Base-by-base conservation (phyloP, 176 grass and related monocot species). In the Bothriochloa decipiens region DNA sequence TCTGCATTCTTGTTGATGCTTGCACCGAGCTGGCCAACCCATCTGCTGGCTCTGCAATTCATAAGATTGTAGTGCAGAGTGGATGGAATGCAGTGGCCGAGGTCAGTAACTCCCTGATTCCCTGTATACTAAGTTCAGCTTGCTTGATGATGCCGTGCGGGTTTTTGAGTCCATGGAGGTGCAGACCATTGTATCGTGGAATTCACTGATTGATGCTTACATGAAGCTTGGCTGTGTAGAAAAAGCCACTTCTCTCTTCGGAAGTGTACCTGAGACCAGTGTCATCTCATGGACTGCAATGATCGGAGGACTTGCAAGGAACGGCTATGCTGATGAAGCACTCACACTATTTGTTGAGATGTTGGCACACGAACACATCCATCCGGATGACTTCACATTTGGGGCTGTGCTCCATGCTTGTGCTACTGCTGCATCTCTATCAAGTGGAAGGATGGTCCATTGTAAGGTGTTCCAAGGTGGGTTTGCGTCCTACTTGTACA, bases 41-140 rank as follows among this genome's bases (percentile, higher is more conserved):
- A 8, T 85, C 13, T 41, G 52, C 77, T 3, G 85, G 87, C 20
- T 68, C 40, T 46, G 81, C 77, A 75, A 28, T 88, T 55, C 92
- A 94, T 29, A 78, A 84, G 47, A 40, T 90, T 25, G 26, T 71
- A 3, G 11, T 92, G 8, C 90, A 89, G 52, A 86, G 70, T 73
- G 82, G 87, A 74, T 92, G 81, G 82, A 77, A 28, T 74, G 33
- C 17, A 17, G 36, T 85, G 5, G 45, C 85, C 0, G 90, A 90
- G 71, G 87, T 94, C 70, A 87, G 63, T 66, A 94, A 94, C 81
- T 91, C 92, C 1, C 62, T 94, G 42, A 78, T 94, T 90, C 90
- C 28, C 78, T 94, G 20, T 94, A 94, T 53, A 75, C 70, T 42
- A 92, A 83, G 70, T 94, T 94, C 62, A 65, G 49, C 65, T 74